Evolutionary conservation across 768 basidiomycete species (phyloP), one percentile per base, ranked within the genome.

Genomic region (Termitomyces sp.): DNA sequence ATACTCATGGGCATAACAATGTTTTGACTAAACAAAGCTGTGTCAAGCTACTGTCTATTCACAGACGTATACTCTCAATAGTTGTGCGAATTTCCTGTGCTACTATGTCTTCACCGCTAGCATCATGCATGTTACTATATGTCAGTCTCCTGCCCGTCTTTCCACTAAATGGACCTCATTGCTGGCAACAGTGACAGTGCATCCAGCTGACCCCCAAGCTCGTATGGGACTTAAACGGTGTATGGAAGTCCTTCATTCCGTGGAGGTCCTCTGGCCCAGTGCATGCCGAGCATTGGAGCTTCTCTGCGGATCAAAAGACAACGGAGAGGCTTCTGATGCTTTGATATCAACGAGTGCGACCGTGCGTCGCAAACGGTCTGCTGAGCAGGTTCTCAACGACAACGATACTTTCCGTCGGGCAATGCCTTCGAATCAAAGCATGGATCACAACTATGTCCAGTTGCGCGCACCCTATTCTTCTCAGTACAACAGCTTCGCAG

Each of bases 41-140:
- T 38, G 38, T 64, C 3, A 53, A 88, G 84, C 84, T 16, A 71
- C 78, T 5, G 71, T 82, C 4, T 93, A 88, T 70, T 77, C 78
- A 32, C 85, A 88, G 64, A 80, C 77, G 36, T 87, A 87, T 70
- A 76, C 80, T 46, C 74, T 90, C 58, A 78, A 79, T 50, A 80
- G 81, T 14, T 83, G 83, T 18, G 74, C 90, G 1, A 87, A 86
- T 4, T 92, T 90, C 68, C 72, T 90, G 32, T 86, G 82, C 65
- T 93, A 91, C 67, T 91, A 91, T 66, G 76, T 90, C 16, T 93
- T 93, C 74, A 87, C 87, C 3, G 89, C 89, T 16, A 83, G 83
- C 58, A 83, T 92, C 55, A 90, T 89, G 87, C 91, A 92, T 65
- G 82, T 89, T 49, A 84, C 84, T 2, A 85, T 77, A 43, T 71